A percentile compares a stretch with the other conserved stretches of the same genome.
Conservation (phyloP, 2,329 filamentous ascomycete species). For the Aspergillus novofumigatus region DNA sequence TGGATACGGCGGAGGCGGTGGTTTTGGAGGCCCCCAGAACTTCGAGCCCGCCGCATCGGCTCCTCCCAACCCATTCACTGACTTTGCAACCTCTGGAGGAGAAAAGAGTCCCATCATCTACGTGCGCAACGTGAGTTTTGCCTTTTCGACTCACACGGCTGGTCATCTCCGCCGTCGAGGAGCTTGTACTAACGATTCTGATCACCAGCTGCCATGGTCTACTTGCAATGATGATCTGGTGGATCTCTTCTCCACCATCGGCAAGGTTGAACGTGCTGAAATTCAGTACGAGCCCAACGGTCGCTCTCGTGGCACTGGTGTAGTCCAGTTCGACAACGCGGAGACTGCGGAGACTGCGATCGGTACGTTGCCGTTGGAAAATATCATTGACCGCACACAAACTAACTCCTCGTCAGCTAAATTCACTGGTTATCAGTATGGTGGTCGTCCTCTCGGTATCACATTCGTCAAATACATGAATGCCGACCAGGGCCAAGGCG, state of each 20-base stretch:
- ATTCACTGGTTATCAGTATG: constrained; percentile 97
- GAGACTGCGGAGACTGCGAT: constrained; percentile 91
- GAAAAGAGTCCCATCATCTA: constrained; percentile 84
- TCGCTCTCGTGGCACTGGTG: constrained; percentile 88
- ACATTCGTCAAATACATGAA: constrained; percentile 92
- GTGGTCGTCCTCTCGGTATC: constrained; percentile 85
- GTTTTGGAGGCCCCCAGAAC: constrained; percentile 27
- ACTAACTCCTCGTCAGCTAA: constrained; percentile 56
- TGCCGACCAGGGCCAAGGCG: constrained; percentile 54
- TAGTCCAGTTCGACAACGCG: constrained; percentile 83
- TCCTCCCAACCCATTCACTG: constrained; percentile 82
- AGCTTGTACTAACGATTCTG: constrained; percentile 16
- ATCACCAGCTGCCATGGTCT: constrained; percentile 82
- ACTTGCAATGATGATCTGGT: constrained; percentile 97
- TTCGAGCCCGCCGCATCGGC: constrained; percentile 48
- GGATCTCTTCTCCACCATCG: constrained; percentile 95
- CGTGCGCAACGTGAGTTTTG: constrained; percentile 81
- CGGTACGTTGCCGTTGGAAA: constrained; percentile 41
- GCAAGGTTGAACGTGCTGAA: constrained; percentile 96
- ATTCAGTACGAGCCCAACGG: constrained; percentile 98
- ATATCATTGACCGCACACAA: constrained; percentile 12
- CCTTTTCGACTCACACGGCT: neutral
- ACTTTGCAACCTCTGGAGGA: constrained; percentile 80
- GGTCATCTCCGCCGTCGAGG: neutral
- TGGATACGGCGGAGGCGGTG: constrained; percentile 52